These are phyloP conservation scores for Nicotiana knightiana DNA, from an alignment of 257 asterid genomes.

Conservation along the genomic window DNA sequence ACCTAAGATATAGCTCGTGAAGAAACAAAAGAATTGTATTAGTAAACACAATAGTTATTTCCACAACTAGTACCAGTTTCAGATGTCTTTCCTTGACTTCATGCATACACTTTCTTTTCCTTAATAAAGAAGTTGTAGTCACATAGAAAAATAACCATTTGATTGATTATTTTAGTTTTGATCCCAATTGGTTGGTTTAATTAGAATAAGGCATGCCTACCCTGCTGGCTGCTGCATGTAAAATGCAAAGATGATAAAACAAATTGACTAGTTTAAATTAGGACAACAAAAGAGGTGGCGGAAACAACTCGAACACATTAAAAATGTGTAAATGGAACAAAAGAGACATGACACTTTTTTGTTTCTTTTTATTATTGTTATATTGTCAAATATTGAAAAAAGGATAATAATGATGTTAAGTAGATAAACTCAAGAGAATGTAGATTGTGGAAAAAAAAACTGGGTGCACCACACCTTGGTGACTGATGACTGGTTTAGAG, in stretches of 20 bases:
- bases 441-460: constrained; percentile 14
- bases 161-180: not conserved
- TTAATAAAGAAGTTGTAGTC: not conserved
- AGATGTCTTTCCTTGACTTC: not conserved
- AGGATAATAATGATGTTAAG: constrained; percentile 18
- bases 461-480: constrained; percentile 15
- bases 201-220: not conserved
- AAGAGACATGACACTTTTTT: not conserved
- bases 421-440: not conserved
- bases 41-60: not conserved
- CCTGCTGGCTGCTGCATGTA: constrained; percentile 10
- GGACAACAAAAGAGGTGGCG: constrained; percentile 4
- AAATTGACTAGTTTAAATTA: not conserved
- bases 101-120: not conserved
- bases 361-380: not conserved
- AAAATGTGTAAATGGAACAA: not conserved
- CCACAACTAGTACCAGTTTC: not conserved
- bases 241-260: not conserved
- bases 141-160: not conserved
- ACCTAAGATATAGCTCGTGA: not conserved
- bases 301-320: not conserved
- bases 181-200: not conserved
- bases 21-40: not conserved
- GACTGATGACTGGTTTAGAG: constrained; percentile 17
- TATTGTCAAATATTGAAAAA: constrained; percentile 1